Conservation (phyloP, 352 stramenopile species). For the Phytophthora idaei region DNA sequence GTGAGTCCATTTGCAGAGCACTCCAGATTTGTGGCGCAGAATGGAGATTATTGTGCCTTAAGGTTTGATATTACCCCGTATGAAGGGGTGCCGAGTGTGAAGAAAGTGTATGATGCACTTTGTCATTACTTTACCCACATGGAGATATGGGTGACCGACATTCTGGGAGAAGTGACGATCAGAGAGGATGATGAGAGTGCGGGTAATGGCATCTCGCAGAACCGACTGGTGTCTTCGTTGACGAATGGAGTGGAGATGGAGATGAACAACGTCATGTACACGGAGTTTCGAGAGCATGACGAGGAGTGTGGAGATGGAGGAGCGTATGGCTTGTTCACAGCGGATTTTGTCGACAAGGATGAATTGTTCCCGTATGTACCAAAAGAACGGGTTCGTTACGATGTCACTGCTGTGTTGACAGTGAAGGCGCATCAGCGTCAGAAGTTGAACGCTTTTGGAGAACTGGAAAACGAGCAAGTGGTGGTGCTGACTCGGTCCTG, state of each 20-base stretch:
- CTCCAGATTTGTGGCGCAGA: conserved; percentile 46
- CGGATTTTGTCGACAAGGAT: conserved; percentile 46
- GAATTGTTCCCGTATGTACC: conserved; percentile 45
- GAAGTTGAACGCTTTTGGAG: conserved; percentile 8
- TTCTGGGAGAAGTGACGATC: conserved; percentile 57
- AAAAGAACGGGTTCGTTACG: conserved; percentile 36
- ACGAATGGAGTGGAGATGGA: conserved; percentile 39
- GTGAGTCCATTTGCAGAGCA: conserved; percentile 45
- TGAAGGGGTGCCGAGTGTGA: conserved; percentile 34
- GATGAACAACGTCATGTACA: conserved; percentile 49
- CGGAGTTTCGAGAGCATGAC: conserved; percentile 31
- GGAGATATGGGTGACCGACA: conserved; percentile 65
- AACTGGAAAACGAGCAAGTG: conserved; percentile 24
- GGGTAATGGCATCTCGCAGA: conserved; percentile 48
- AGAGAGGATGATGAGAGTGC: conserved; percentile 58
- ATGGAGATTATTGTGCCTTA: conserved; percentile 50
- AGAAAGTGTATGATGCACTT: conserved; percentile 54
- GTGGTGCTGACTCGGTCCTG: conserved; percentile 43
- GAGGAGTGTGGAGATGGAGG: conserved; percentile 13
- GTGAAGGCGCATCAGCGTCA: conserved; percentile 27
- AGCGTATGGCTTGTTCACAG: conserved; percentile 32
- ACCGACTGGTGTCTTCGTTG: conserved; percentile 49
- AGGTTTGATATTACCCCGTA: conserved; percentile 59
- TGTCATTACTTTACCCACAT: conserved; percentile 55
- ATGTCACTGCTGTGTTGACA: conserved; percentile 34